These are phyloP conservation scores for Fusarium domesticum DNA, from an alignment of 2,329 filamentous ascomycete species.

Conservation along the genomic window DNA sequence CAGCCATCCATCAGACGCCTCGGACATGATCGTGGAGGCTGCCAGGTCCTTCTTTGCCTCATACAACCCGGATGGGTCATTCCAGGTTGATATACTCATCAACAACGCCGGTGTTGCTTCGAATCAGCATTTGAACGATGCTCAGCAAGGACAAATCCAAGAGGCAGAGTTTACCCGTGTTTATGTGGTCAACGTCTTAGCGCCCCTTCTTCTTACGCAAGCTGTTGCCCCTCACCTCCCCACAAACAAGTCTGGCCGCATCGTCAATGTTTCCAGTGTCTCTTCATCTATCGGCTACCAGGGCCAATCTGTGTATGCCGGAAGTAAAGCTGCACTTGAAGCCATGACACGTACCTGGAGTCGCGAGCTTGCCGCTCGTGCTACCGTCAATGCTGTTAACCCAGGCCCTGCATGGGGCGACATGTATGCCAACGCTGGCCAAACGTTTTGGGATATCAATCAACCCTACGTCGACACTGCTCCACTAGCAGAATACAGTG, in stretches of 20 bases:
- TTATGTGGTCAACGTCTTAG: conserved; percentile 79
- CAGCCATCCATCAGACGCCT: conserved; percentile 23
- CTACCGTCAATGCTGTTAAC: conserved; percentile 57
- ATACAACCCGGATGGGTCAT: conserved; percentile 19
- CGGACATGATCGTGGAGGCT: conserved; percentile 30
- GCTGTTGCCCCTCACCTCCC: conserved; percentile 68
- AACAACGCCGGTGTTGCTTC: conserved; percentile 77
- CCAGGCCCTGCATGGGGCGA: conserved; percentile 54
- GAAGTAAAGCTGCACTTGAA: conserved; percentile 57
- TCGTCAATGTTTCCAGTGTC: conserved; percentile 56
- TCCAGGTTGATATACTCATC: conserved; percentile 71
- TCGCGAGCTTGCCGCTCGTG: conserved; percentile 51
- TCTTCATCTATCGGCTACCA: conserved; percentile 53
- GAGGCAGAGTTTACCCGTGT: conserved; percentile 65
- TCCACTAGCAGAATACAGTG: conserved; percentile 35
- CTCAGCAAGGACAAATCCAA: conserved; percentile 50
- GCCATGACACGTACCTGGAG: conserved; percentile 60
- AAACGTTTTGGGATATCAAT: conserved; percentile 38
- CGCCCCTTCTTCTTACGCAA: conserved; percentile 74
- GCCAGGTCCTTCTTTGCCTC: conserved; percentile 28
- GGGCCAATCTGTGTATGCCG: conserved; percentile 55
- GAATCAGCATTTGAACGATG: conserved; percentile 62
- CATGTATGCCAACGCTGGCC: conserved; percentile 45
- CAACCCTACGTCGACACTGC: conserved; percentile 38
- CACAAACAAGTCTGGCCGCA: conserved; percentile 59